Evolutionary conservation across 129 eudicot species (phyloP).

Genomic region (Glebionis coronaria): DNA sequence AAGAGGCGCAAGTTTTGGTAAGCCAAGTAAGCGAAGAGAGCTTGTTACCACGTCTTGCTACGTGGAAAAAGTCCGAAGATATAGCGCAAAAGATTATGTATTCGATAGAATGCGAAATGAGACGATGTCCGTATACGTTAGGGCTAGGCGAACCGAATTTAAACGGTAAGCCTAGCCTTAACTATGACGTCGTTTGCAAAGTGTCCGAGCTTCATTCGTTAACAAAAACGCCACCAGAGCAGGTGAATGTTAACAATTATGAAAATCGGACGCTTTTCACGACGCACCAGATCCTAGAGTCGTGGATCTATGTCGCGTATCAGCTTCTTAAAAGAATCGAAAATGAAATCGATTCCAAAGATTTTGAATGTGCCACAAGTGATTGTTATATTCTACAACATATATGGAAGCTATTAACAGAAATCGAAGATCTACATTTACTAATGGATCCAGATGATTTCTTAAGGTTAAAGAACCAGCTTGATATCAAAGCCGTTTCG

Average conservation of each 20-base stretch:
- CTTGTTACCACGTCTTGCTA: constrained; percentile 72
- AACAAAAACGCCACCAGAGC: constrained; percentile 46
- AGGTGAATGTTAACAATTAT: constrained; percentile 39
- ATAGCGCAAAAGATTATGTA: constrained; percentile 48
- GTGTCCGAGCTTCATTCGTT: constrained; percentile 56
- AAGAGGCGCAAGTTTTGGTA: constrained; percentile 47
- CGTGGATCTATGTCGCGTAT: constrained; percentile 61
- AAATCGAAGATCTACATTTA: constrained; percentile 60
- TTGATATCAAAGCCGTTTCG: constrained; percentile 45
- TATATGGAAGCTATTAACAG: constrained; percentile 51
- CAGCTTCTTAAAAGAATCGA: constrained; percentile 47
- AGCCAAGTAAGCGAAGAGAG: constrained; percentile 71
- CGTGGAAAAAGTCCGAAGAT: constrained; percentile 61
- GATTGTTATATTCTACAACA: constrained; percentile 61
- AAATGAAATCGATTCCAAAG: constrained; percentile 31
- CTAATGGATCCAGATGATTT: constrained; percentile 86
- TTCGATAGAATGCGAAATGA: constrained; percentile 71
- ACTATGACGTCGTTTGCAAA: constrained; percentile 65
- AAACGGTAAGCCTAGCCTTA: constrained; percentile 62
- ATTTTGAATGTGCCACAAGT: constrained; percentile 39
- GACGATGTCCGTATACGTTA: constrained; percentile 59
- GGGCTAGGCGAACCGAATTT: constrained; percentile 89
- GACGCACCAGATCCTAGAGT: constrained; percentile 69
- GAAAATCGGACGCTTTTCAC: constrained; percentile 64
- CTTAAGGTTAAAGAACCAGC: constrained; percentile 56